Evolutionary conservation across 257 asterid genomes (phyloP).

Genomic region (Solanum sitiens): DNA sequence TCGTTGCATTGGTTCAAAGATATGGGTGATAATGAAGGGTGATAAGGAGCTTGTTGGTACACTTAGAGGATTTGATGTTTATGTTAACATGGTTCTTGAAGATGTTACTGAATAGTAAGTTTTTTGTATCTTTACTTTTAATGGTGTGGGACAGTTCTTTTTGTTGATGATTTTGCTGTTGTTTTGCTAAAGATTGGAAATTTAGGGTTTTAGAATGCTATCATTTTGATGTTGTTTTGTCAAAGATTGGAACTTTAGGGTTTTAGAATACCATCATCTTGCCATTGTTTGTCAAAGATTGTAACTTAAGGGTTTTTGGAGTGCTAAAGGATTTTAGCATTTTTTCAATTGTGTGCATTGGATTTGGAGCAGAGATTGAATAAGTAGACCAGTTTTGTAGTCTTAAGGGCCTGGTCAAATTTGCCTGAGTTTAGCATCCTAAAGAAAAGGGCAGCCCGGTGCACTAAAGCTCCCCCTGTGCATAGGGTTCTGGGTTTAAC

Average conservation of each 20-base stretch:
- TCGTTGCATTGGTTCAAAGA: conserved; percentile 78
- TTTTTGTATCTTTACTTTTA: not conserved
- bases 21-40: conserved; percentile 94
- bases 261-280: not conserved
- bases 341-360: not conserved
- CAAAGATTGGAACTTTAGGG: not conserved
- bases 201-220: not conserved
- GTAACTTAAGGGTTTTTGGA: not conserved
- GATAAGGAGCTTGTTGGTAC: conserved; percentile 84
- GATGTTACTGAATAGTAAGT: conserved; percentile 81
- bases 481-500: not conserved
- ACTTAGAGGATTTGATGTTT: conserved; percentile 74
- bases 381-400: not conserved
- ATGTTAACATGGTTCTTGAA: conserved; percentile 83
- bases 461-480: not conserved
- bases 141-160: not conserved
- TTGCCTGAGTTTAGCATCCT: not conserved
- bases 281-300: not conserved
- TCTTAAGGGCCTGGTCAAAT: not conserved
- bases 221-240: not conserved
- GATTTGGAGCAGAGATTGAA: not conserved
- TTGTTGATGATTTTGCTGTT: not conserved
- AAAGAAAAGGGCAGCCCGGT: too few species aligned
- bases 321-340: not conserved
- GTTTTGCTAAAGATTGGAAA: not conserved